A percentile compares a stretch with the other conserved stretches of the same genome.
Conservation (phyloP, 2,329 filamentous ascomycete genomes). For the Fusarium domesticum region DNA sequence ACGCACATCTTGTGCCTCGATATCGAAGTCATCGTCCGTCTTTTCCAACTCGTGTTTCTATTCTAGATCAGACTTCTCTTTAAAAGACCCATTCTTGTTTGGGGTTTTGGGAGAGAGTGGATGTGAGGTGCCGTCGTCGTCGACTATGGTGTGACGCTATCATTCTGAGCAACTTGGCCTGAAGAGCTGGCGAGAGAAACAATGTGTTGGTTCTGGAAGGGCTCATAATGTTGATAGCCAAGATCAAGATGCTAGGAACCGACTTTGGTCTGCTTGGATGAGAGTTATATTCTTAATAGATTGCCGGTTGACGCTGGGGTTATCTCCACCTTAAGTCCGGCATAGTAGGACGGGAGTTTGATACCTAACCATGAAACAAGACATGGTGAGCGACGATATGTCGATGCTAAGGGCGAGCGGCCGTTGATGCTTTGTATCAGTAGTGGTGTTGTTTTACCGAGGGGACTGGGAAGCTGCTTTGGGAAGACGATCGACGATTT, state of each 20-base stretch:
- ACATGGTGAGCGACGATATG: too few species aligned
- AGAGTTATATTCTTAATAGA: neutral
- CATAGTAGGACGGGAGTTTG: neutral
- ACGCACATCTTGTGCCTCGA: slow-evolving; percentile 24
- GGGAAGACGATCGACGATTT: neutral
- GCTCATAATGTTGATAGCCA: neutral
- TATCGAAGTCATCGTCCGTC: slow-evolving; percentile 17
- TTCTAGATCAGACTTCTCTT: slow-evolving; percentile 8
- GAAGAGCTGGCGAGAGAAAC: too few species aligned
- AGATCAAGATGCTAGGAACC: neutral
- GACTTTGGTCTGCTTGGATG: neutral
- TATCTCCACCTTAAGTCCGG: neutral
- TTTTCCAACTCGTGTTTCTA: slow-evolving; percentile 12
- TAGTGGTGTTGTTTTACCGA: neutral
- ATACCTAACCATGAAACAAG: too few species aligned
- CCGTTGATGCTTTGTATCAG: neutral
- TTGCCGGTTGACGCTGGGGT: neutral
- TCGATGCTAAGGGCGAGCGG: too few species aligned
- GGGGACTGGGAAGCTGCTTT: neutral
- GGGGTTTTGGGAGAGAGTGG: neutral
- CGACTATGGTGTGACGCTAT: neutral
- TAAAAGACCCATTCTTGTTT: neutral
- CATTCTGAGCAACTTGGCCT: neutral
- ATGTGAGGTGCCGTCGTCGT: neutral
- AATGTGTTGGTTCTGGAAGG: neutral